Evolutionary conservation across 768 basidiomycete genomes (phyloP), one percentile per base, ranked within the genome.

Genomic region (Termitomyces sp.): DNA sequence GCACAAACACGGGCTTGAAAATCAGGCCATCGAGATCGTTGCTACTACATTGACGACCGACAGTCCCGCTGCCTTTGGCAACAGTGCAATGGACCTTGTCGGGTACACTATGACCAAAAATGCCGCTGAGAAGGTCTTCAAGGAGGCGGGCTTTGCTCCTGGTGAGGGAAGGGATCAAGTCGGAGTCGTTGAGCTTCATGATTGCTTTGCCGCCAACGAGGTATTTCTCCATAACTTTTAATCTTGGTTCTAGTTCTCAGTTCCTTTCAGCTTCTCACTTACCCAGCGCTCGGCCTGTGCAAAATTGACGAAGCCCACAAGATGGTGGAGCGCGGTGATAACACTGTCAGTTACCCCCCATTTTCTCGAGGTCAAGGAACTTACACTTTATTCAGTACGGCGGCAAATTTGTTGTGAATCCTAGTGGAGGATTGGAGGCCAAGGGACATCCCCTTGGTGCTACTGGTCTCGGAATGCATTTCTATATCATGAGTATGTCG

Each of bases 391-490:
- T 58, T 8, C 53, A 90, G 87, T 91, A 90, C 57, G 91, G 89
- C 19, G 91, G 92, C 5, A 90, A 90, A 70, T 94, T 82, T 49
- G 89, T 94, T 17, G 73, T 94, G 35, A 93, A 94, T 62, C 89
- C 92, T 0, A 89, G 86, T 50, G 92, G 92, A 25, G 92, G 92
- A 0, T 78, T 94, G 16, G 89, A 94, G 66, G 89, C 90, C n/a
- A 94, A 92, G 66, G 92, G 92, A 3, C 90, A 93, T 65, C 91
- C 92, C 2, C 78, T 92, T 19, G 90, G 90, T 38, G 89, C 90
- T 1, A 91, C 88, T 17, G 90, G 90, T 2, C 72, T 92, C 14
- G 90, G 87, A 27, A 92, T 92, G 90, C 90, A 92, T 67, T 91
- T 91, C 71, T 92, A 90, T 65, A 88, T 92, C 59, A 82, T 85